Evolutionary conservation across 805 yeast species (phyloP), one percentile per base, ranked within the genome.

Genomic region (Metschnikowia sp.): DNA sequence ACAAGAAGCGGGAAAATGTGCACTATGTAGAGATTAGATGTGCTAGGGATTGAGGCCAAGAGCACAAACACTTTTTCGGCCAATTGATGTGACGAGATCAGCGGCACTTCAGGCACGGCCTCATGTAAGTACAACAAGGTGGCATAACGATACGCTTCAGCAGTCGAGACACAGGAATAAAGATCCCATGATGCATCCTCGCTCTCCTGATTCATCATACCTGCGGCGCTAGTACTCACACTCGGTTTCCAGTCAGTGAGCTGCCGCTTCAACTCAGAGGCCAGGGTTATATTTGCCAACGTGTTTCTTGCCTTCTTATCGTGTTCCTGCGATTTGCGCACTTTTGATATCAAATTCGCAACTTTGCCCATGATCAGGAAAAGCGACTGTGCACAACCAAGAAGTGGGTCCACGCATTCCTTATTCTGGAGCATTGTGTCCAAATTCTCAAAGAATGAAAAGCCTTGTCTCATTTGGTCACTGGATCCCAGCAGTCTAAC

Each of bases 61-160:
- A 81, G 60, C 67, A 80, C 75, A 55, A 83, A 66, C 3, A 83
- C 78, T 53, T 80, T 80, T 54, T 79, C 82, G 0, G 88, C 84
- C 31, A 82, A 59, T 43, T 71, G 77, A 47, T 75, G 81, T 1
- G 84, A 76, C 8, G 79, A 62, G 34, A 68, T 59, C 8, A 81
- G 76, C 9, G 86, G 85, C 13, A 83, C 73, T 52, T 83, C 86
- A 0, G 89, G 88, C 4, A 84, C 86, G 1, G 87, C 84, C 57
- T 84, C 88, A 59, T 82, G 86, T 30, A 84, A 62, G 56, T 80
- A 82, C 18, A 83, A 57, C 34, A 84, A 60, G 0, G 86, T 72
- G 1, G 87, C 75, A 59, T 72, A 81, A 35, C 86, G 59, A 61
- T 83, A 84, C 0, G 88, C 84, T 57, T 83, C 88, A 2, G 88